These are phyloP conservation scores for Fusarium mangiferae DNA, from an alignment of 2,329 filamentous ascomycete species.

Conservation along the genomic window DNA sequence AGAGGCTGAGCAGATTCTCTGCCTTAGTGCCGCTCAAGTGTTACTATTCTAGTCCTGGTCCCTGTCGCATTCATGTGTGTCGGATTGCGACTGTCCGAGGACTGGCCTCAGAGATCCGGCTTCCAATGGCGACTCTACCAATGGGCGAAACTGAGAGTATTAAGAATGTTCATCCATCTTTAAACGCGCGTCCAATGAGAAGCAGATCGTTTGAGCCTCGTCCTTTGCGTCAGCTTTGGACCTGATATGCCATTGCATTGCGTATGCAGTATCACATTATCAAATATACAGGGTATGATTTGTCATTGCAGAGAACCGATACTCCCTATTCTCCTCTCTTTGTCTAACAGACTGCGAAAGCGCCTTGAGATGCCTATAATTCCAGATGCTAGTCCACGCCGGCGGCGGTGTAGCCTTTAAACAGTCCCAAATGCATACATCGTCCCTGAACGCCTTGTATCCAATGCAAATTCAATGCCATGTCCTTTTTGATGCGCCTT, in stretches of 20 bases:
- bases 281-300: not conserved
- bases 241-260: not conserved
- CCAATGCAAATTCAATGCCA: conserved; percentile 36
- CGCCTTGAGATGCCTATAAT: not conserved
- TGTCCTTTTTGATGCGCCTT: conserved; percentile 11
- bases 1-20: conserved; percentile 35
- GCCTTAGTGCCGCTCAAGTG: conserved; percentile 1
- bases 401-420: not conserved
- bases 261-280: not conserved
- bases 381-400: conserved; percentile 1
- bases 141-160: not conserved
- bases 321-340: not conserved
- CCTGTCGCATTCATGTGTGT: not conserved
- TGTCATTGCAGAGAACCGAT: not conserved
- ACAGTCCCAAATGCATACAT: conserved; percentile 5
- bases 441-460: conserved; percentile 32
- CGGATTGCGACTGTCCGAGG: conserved; percentile 19
- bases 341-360: conserved; percentile 2
- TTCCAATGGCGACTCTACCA: conserved; percentile 20
- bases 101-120: conserved; percentile 10
- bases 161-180: not conserved
- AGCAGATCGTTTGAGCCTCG: conserved; percentile 23
- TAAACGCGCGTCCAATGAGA: conserved; percentile 33
- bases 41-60: conserved; percentile 26
- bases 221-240: conserved; percentile 24